Conservation (phyloP, 257 asterid genomes). For the Henckelia pumila region DNA sequence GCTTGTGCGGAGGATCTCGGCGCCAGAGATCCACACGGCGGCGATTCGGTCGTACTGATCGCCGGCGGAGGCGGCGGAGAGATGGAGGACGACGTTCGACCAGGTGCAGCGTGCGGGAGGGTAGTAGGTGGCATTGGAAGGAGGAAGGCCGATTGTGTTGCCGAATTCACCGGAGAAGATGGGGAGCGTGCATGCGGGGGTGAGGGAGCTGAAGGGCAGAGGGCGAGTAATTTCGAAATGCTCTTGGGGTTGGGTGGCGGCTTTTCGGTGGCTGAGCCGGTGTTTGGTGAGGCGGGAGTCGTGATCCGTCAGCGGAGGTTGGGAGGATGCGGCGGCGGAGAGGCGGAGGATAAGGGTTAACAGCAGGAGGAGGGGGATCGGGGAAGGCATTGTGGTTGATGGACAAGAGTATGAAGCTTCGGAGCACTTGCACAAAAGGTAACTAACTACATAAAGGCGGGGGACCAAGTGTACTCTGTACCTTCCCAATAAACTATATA, state of each 20-base stretch:
- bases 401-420: background rate
- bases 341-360: constrained; percentile 17
- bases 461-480: too few species aligned
- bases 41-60: constrained; percentile 80
- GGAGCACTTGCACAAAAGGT: background rate
- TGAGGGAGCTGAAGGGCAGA: constrained; percentile 41
- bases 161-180: constrained; percentile 34
- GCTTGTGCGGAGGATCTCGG: constrained; percentile 84
- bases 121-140: constrained; percentile 47
- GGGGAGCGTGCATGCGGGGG: constrained; percentile 35
- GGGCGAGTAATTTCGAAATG: constrained; percentile 56
- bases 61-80: constrained; percentile 63
- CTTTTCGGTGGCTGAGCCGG: constrained; percentile 11
- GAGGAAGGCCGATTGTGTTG: constrained; percentile 67
- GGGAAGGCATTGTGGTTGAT: constrained; percentile 29
- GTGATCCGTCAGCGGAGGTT: constrained; percentile 27
- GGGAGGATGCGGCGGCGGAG: constrained; percentile 26
- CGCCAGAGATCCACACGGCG: constrained; percentile 80
- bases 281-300: constrained; percentile 35
- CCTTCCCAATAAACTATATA: too few species aligned
- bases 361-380: constrained; percentile 22
- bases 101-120: constrained; percentile 65
- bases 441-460: too few species aligned
- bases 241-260: constrained; percentile 31
- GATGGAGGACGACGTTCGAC: constrained; percentile 55